Evolutionary conservation across 495 filamentous ascomycete species (phyloP).

Genomic region (Pyrenula aspistea): DNA sequence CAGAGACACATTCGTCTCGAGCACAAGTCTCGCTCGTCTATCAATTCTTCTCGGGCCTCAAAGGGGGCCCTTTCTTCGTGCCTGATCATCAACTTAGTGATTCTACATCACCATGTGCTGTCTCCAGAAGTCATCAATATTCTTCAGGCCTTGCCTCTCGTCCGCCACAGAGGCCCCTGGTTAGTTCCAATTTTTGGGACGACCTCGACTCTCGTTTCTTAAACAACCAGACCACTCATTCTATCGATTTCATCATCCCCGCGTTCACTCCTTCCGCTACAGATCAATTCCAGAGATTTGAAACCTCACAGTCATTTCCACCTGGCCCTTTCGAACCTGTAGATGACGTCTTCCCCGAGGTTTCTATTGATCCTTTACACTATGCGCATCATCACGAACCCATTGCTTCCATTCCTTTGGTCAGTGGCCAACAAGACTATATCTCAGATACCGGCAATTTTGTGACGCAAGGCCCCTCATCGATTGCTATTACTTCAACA

Average conservation of each 20-base stretch:
- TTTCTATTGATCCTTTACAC: neutral
- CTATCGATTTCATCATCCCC: neutral
- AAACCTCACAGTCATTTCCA: neutral
- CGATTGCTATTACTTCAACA: neutral
- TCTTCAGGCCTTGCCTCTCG: neutral
- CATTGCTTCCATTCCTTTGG: neutral
- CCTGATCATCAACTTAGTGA: neutral
- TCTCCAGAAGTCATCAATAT: neutral
- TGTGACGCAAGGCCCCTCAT: too few species aligned
- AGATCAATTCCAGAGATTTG: neutral
- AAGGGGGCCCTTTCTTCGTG: neutral
- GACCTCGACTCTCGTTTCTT: neutral
- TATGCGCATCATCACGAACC: neutral
- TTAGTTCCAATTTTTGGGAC: neutral
- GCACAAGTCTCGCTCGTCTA: too few species aligned
- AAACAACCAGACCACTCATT: neutral
- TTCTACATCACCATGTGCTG: neutral
- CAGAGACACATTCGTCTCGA: too few species aligned
- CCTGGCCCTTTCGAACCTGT: neutral
- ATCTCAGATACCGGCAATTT: too few species aligned
- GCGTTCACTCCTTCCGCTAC: neutral
- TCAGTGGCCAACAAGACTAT: too few species aligned
- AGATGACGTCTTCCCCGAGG: neutral
- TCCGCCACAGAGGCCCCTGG: neutral
- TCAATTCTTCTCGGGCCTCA: neutral